Base-by-base conservation (phyloP, 2,329 filamentous ascomycete genomes). In the Colletotrichum graminicola region DNA sequence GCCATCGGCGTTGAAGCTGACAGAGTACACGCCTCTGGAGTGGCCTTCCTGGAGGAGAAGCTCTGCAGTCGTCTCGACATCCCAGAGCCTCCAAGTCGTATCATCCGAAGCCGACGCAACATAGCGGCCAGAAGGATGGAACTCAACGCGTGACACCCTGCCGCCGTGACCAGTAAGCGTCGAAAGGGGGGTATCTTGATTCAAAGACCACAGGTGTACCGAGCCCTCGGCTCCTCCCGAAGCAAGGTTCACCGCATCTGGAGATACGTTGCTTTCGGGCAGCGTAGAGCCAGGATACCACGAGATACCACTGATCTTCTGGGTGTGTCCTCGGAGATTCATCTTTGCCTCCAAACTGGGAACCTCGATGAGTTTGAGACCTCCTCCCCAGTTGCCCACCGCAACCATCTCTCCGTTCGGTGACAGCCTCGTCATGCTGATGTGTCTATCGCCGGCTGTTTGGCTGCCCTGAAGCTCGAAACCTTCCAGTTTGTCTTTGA, bases 51-150 rank as follows among this genome's bases (percentile, higher is more conserved):
- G 96, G 1, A 97, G 86, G 1, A 97, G 86, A 1, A 98, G 83
- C 78, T 98, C 95, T 2, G 91, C 91, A 0, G 91, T 93, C 0
- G 92, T 96, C 75, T 94, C 91, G 0, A 98, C 90, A 79, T 98
- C 95, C 95, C 96, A 99, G 43, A 99, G 85, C 55, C 95, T 90
- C 96, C 96, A 99, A 0, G 96, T 97, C 2, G 94, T 97, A 79
- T 99, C 96, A 77, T 96, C 96, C 0, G 94, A 97, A 8, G 96
- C 96, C 1, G 95, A 97, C 6, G 95, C 96, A 7, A 98, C 85
- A 77, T 95, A 98, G 73, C 88, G 88, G 4, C 95, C 95, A 0
- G 94, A 97, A 0, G 96, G 96, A 75, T 99, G 96, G 78, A 98
- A 97, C 71, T 97, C 96, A 16, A 97, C 92, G 67, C 95, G 90